Conservation (phyloP, 202 grass and related monocot genomes). For the Hordeum pubiflorum region DNA sequence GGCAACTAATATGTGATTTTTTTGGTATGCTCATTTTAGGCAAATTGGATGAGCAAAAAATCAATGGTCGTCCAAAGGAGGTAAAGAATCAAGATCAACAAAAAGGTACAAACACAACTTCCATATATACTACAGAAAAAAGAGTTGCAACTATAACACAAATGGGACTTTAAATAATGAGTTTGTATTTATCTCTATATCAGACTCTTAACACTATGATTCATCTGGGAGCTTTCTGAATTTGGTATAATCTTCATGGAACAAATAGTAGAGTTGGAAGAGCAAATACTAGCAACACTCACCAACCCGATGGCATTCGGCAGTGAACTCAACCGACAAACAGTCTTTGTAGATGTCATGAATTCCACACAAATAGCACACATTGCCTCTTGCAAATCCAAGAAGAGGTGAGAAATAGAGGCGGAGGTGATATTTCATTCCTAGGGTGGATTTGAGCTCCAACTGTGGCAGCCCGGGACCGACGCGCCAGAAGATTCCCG, state of each 20-base stretch:
- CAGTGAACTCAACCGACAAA: background rate
- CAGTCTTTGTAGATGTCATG: background rate
- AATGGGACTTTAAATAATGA: background rate
- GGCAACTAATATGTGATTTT: background rate
- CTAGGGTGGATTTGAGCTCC: too few relatives aligned
- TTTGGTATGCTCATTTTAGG: background rate
- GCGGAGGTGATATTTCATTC: too few relatives aligned
- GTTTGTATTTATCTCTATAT: background rate
- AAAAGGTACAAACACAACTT: background rate
- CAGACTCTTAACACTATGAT: background rate
- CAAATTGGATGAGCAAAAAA: background rate
- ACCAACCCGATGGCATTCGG: background rate
- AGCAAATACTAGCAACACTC: background rate
- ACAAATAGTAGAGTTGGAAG: background rate
- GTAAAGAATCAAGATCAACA: background rate
- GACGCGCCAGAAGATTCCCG: too few relatives aligned
- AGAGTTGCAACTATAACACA: background rate
- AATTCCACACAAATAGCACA: background rate
- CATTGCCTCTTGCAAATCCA: background rate
- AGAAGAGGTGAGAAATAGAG: too few relatives aligned
- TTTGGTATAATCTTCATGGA: too few relatives aligned
- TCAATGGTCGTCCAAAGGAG: background rate
- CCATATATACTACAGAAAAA: background rate
- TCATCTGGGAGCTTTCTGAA: too few relatives aligned
- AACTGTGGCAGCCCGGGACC: too few relatives aligned